Evolutionary conservation across 1,139 yeast genomes (phyloP), one percentile per base, ranked within the genome.

Genomic region (Hansenula sp.): DNA sequence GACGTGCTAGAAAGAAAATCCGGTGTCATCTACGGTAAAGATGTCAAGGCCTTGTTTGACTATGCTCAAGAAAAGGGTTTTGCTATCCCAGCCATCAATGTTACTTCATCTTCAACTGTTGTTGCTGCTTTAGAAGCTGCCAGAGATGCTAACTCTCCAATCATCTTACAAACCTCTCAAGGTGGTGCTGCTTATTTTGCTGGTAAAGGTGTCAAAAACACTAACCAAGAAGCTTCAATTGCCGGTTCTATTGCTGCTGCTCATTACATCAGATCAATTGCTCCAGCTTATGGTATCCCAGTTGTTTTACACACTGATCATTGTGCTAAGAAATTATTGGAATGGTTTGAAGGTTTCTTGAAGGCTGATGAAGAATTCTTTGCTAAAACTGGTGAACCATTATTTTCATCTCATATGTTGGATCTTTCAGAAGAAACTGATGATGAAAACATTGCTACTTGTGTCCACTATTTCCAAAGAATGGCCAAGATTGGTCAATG

Each of bases 121-220:
- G 92, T 92, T 61, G 89, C 97, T 58, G 94, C 97, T 57, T 78
- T 92, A 65, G 98, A 94, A 75, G 95, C 98, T 59, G 98, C 99
- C 50, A 87, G 98, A 73, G 97, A 92, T 75, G 69, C 68, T 75
- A 84, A 86, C 69, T 75, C 96, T 48, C 98, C 99, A 73, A 89
- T 92, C 72, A 88, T 92, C 66, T 76, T 92, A 66, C 99, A 92
- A 75, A 80, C 92, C 56, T 92, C 98, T 50, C 90, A 92, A 71
- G 99, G 99, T 75, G 99, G 99, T 77, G 95, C 98, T 57, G 98
- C 97, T 53, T 94, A 79, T 88, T 92, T 92, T 68, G 98, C 97
- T 55, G 97, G 97, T 77, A 92, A 92, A 82, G 98, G 98, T 73
- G 90, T 94, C 58, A 78, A 78, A 68, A 94, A 92, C 85, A 77